Percentiles rank a stretch among this genome's conserved stretches.
phyloP scores from a whole-genome alignment of 495 filamentous ascomycete genomes.

The Aspergillus coremiiformis region DNA sequence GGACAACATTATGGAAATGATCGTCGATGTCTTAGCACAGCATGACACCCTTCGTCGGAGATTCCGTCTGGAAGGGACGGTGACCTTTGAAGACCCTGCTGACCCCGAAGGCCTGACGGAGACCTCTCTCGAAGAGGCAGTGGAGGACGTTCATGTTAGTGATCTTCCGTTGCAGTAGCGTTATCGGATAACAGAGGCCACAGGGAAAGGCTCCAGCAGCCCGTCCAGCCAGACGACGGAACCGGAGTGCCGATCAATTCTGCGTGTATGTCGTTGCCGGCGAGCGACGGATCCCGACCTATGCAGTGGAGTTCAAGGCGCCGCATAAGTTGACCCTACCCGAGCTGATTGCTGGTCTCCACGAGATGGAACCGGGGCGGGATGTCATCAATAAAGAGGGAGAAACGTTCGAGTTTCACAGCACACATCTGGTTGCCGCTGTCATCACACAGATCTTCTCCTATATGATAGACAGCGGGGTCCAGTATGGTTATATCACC shows the following conservation, averaged over 20 bases:
- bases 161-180: neutral
- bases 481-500: constrained; percentile 29
- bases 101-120: neutral
- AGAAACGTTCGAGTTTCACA: constrained; percentile 26
- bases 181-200: no score
- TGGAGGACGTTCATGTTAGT: constrained; percentile 17
- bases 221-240: constrained; percentile 11
- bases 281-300: constrained; percentile 15
- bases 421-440: constrained; percentile 28
- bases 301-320: constrained; percentile 25
- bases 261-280: constrained; percentile 17
- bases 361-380: constrained; percentile 22
- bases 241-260: constrained; percentile 20
- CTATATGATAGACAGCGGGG: constrained; percentile 37
- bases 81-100: constrained; percentile 19
- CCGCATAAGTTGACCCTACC: constrained; percentile 22
- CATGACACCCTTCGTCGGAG: constrained; percentile 16
- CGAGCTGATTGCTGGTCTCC: constrained; percentile 22
- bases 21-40: constrained; percentile 18
- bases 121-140: constrained; percentile 16
- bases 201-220: neutral
- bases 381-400: constrained; percentile 25
- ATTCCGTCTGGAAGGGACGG: constrained; percentile 19
- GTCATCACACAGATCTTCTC: constrained; percentile 42
- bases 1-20: constrained; percentile 21